Conservation (phyloP, 768 basidiomycete genomes). For the Amanita thiersii region DNA sequence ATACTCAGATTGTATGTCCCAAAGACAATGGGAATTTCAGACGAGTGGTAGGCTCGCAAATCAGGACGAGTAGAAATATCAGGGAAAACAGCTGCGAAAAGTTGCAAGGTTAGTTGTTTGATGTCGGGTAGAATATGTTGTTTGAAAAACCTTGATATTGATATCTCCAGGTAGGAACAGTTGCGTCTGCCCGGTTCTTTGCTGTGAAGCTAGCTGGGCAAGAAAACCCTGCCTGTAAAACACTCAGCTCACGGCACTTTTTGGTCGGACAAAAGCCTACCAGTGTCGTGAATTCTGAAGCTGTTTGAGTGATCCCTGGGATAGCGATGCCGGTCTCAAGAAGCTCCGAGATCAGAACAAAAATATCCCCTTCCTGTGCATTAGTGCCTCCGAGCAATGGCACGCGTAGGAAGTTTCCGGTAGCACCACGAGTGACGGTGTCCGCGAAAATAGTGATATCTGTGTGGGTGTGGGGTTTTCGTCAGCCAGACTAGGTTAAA, state of each 20-base stretch:
- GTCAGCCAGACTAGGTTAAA: neutral
- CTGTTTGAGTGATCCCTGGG: conserved; percentile 22
- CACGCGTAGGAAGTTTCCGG: conserved; percentile 22
- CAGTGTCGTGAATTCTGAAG: conserved; percentile 19
- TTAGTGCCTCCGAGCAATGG: conserved; percentile 23
- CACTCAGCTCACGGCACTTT: neutral
- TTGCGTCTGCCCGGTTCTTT: conserved; percentile 19
- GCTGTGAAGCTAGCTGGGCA: conserved; percentile 22
- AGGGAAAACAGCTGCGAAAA: conserved; percentile 23
- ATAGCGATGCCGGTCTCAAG: conserved; percentile 17
- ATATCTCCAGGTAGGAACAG: conserved; percentile 21
- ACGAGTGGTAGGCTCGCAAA: conserved; percentile 28
- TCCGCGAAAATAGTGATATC: conserved; percentile 27
- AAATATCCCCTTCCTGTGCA: conserved; percentile 27
- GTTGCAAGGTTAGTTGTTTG: too few species aligned
- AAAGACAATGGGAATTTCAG: conserved; percentile 32
- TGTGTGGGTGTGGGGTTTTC: conserved; percentile 4
- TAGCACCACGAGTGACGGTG: conserved; percentile 15
- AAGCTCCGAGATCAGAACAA: conserved; percentile 20
- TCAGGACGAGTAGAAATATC: conserved; percentile 25
- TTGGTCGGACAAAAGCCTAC: neutral
- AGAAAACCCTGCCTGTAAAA: conserved; percentile 18
- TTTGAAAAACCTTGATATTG: conserved; percentile 18
- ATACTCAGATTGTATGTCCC: conserved; percentile 23
- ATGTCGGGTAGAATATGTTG: neutral